phyloP scores from a whole-genome alignment of 768 basidiomycete genomes.

The Mrakia blollopis region DNA sequence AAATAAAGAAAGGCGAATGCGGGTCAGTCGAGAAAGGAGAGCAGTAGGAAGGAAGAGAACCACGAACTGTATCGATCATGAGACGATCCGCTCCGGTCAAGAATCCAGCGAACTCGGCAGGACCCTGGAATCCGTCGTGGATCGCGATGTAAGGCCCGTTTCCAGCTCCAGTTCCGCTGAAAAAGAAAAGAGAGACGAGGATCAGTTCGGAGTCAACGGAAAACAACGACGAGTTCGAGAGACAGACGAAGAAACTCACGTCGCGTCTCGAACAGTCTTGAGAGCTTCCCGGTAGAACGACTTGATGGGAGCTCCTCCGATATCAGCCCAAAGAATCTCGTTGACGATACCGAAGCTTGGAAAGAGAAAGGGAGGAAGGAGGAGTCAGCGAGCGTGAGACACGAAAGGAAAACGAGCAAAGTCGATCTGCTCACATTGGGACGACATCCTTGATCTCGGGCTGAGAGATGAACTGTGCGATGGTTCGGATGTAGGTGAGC shows the following conservation, averaged over 20 bases:
- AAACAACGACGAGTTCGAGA: neutral
- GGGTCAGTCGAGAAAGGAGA: slow-evolving; percentile 37
- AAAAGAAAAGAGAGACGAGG: slow-evolving; percentile 52
- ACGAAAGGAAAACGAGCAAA: neutral
- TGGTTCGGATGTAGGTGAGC: slow-evolving; percentile 77
- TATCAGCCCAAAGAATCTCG: slow-evolving; percentile 61
- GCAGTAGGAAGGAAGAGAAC: no score
- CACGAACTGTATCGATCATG: slow-evolving; percentile 54
- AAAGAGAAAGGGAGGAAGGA: neutral
- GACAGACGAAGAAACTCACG: neutral
- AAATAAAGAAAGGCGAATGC: no score
- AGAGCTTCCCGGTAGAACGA: slow-evolving; percentile 71
- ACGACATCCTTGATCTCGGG: slow-evolving; percentile 77
- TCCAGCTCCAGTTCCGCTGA: slow-evolving; percentile 67
- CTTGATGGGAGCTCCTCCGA: slow-evolving; percentile 48
- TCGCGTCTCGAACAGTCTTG: slow-evolving; percentile 58
- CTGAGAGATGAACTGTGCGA: slow-evolving; percentile 88
- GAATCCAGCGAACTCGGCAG: slow-evolving; percentile 63
- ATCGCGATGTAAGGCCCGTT: slow-evolving; percentile 74
- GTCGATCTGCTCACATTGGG: slow-evolving; percentile 48
- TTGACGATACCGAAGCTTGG: slow-evolving; percentile 73
- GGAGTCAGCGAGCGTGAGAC: neutral
- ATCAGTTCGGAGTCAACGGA: neutral
- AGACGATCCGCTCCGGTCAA: slow-evolving; percentile 75
- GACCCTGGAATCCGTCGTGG: slow-evolving; percentile 39